Evolutionary conservation across 768 basidiomycete species (phyloP).

Genomic region (Tricholoma sp.): DNA sequence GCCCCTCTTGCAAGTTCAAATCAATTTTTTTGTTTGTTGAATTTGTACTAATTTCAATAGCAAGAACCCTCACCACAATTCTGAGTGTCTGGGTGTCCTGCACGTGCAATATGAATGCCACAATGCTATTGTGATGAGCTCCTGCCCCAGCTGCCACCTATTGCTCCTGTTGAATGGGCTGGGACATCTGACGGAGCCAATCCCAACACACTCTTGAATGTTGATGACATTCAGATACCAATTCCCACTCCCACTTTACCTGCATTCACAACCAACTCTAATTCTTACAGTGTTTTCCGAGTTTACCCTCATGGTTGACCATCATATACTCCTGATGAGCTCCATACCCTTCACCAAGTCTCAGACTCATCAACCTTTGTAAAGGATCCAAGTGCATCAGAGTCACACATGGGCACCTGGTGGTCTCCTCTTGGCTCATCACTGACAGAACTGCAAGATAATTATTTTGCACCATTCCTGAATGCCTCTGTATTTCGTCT

Average conservation of each 20-base stretch:
- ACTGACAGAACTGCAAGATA: slow-evolving; percentile 11
- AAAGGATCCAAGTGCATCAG: not conserved
- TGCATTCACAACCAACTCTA: not conserved
- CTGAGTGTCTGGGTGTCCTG: not conserved
- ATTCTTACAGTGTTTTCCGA: slow-evolving; percentile 4
- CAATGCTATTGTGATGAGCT: not conserved
- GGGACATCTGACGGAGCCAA: not conserved
- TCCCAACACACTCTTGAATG: too few relatives aligned
- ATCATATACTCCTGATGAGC: too few relatives aligned
- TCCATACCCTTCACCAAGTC: too few relatives aligned
- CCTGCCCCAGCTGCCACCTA: not conserved
- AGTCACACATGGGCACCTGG: not conserved
- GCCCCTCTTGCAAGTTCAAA: not conserved
- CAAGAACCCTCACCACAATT: not conserved
- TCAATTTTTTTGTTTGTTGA: not conserved
- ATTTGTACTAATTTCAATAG: not conserved
- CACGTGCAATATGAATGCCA: not conserved
- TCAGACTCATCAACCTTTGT: too few relatives aligned
- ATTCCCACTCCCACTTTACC: not conserved
- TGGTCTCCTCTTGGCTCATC: not conserved
- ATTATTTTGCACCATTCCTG: slow-evolving; percentile 15
- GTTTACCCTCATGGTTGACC: not conserved
- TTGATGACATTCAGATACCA: not conserved
- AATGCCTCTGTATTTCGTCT: slow-evolving; percentile 18
- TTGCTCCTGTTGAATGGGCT: not conserved